Base-by-base conservation (phyloP, 1,284 basidiomycete species). In the Leccinum fallax region DNA sequence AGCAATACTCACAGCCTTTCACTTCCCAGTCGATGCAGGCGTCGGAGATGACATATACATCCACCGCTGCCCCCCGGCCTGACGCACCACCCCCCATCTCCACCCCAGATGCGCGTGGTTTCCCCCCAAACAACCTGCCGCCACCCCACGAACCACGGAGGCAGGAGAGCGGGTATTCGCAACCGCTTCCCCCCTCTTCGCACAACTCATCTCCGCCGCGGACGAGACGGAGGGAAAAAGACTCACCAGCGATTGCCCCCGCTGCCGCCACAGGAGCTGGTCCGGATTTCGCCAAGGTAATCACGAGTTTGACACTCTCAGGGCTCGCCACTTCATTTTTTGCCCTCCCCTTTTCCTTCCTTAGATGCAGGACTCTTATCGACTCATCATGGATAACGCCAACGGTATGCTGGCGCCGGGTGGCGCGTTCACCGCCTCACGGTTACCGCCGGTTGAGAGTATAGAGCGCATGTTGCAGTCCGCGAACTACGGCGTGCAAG, bases 251-350 rank as follows among this genome's bases (percentile, higher is more conserved):
- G 38, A 54, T 65, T 46, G 62, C 71, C 16, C 62, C 69, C 59
- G 73, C 63, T 63, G 62, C 58, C 38, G 43, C 62, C 53, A 59
- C 70, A 26, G 55, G 54, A 55, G 62, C 72, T 61, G 53, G 64
- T 13, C 69, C 86, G 49, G 85, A 87, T 74, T 88, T 85, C 66
- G 65, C 72, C 55, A 87, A 85, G 80, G 85, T 84, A 63, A 63
- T 63, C 53, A 55, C 48, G 58, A 55, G 32, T 21, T 51, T 51
- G n/a, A 53, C 21, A 6, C 57, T 54, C 54, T 48, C 36, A 46
- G 52, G 52, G 43, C 53, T 26, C 63, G 62, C 62, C 59, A 55
- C 38, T 58, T 60, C 52, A 53, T 63, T 63, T 62, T 53, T 53
- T 52, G 4, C 28, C 48, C 7, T 49, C n/a, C 5, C 8, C n/a